These are phyloP conservation scores for Pythium coloratum DNA, from an alignment of 352 stramenopile species.

Conservation along the genomic window DNA sequence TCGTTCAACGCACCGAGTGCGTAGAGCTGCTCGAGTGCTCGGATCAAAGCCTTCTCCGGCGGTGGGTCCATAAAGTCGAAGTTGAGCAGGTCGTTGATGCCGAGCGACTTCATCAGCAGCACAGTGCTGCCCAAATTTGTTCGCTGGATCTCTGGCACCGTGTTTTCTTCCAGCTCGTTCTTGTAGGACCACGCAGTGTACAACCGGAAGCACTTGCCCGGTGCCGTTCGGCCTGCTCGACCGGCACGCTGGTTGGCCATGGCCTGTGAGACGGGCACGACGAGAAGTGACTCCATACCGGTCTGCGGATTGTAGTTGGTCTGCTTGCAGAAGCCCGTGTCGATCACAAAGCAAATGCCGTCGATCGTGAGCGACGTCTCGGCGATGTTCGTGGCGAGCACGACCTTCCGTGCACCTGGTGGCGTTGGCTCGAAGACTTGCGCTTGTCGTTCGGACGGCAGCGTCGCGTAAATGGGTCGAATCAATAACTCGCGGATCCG, in stretches of 20 bases:
- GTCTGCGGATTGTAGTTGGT: conserved; percentile 98
- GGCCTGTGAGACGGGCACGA: conserved; percentile 97
- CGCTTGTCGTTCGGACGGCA: conserved; percentile 97
- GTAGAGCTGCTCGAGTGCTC: conserved; percentile 98
- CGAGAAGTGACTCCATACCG: conserved; percentile 98
- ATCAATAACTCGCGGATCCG: conserved; percentile 98
- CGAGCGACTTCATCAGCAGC: conserved; percentile 98
- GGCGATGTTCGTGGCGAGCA: conserved; percentile 99
- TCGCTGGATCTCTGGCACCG: conserved; percentile 96
- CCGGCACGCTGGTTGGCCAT: conserved; percentile 96
- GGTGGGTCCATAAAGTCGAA: conserved; percentile 99
- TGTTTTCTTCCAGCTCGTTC: conserved; percentile 98
- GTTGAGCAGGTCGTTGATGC: conserved; percentile 99
- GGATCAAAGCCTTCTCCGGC: conserved; percentile 97
- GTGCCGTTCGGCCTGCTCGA: conserved; percentile 94
- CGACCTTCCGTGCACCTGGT: conserved; percentile 95
- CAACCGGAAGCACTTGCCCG: conserved; percentile 99
- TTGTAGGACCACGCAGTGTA: conserved; percentile 99
- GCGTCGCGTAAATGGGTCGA: conserved; percentile 98
- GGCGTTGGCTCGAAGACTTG: conserved; percentile 99
- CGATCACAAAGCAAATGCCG: conserved; percentile 99
- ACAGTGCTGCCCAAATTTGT: conserved; percentile 98
- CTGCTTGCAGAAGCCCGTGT: conserved; percentile 99
- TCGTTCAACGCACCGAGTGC: conserved; percentile 99
- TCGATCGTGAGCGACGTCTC: conserved; percentile 99